Evolutionary conservation across 2,329 filamentous ascomycete species (phyloP).

Genomic region (Fusarium sp.): DNA sequence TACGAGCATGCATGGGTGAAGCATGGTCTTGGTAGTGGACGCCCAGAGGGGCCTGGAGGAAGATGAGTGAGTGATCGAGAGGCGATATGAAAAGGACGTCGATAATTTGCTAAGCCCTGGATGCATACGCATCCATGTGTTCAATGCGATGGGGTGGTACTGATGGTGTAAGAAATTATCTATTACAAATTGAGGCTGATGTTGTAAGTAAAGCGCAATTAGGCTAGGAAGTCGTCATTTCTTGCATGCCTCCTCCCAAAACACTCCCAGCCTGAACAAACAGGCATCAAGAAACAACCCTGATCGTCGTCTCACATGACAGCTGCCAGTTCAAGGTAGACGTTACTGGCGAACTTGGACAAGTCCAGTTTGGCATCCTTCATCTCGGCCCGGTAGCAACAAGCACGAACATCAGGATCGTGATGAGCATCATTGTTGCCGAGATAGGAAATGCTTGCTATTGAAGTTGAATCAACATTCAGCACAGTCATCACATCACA

Average conservation of each 20-base stretch:
- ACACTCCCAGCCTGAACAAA: constrained; percentile 5
- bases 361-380: background rate
- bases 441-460: constrained; percentile 17
- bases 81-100: background rate
- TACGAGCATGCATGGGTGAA: constrained; percentile 1
- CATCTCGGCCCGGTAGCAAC: constrained; percentile 4
- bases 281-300: background rate
- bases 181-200: constrained; percentile 2
- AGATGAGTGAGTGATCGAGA: constrained; percentile 2
- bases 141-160: constrained; percentile 1
- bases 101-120: background rate
- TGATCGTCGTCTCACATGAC: constrained; percentile 19
- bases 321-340: constrained; percentile 10
- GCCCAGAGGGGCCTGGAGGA: background rate
- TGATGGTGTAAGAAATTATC: constrained; percentile 1
- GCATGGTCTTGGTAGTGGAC: constrained; percentile 10
- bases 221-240: constrained; percentile 13
- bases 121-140: background rate
- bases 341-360: background rate
- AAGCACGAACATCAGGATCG: constrained; percentile 5
- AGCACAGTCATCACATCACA: background rate
- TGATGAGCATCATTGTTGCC: background rate
- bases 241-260: constrained; percentile 28
- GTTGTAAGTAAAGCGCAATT: background rate
- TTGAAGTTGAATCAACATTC: constrained; percentile 3